Base-by-base conservation (phyloP, 129 eudicot species). In the Flaveria sonorensis region DNA sequence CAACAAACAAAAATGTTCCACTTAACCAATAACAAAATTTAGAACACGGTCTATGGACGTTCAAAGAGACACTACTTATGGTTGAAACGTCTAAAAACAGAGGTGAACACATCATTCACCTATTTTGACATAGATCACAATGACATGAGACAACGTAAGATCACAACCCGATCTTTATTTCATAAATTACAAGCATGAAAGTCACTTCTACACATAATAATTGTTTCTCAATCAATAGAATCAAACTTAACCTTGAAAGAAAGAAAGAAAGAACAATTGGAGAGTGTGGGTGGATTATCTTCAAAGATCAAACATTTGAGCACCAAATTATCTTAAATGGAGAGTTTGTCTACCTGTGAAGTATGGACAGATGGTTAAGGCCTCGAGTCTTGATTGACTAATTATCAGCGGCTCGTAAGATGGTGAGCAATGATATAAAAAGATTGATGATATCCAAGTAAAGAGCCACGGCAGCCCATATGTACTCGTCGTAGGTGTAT, bases 401-500 rank as follows among this genome's bases (percentile, higher is more conserved):
- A 43, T 15, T 64, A 47, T 80, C 83, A 10, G 83, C 83, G 72
- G 83, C 79, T 42, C 79, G 73, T 73, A 80, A 65, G 12, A 82
- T 75, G 1, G 80, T 72, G n/a, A 89, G 85, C 32, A 85, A 28
- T 16, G 83, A 51, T 42, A 86, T 43, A 70, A 89, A 92, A 36
- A 92, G 92, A 77, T 89, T 89, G 75, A 92, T 66, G 68, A 92
- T 89, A 81, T 92, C 97, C 8, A 88, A 71, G 77, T 80, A 92
- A 13, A 92, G 86, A 19, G 88, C 70, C 8, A 71, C 74, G 32
- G 96, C 91, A 70, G 97, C 97, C 40, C 81, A 70, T 15, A 92
- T 79, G 39, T 87, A 92, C 61, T 92, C 91, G 39, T 92, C 97
- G 9, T 92, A 92, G 71, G 72, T 65, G 77, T 51, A 86, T 53